Percentiles rank a stretch among this genome's conserved stretches.
Conservation (phyloP, 1,284 basidiomycete species). For the Leccinum subfulvum region DNA sequence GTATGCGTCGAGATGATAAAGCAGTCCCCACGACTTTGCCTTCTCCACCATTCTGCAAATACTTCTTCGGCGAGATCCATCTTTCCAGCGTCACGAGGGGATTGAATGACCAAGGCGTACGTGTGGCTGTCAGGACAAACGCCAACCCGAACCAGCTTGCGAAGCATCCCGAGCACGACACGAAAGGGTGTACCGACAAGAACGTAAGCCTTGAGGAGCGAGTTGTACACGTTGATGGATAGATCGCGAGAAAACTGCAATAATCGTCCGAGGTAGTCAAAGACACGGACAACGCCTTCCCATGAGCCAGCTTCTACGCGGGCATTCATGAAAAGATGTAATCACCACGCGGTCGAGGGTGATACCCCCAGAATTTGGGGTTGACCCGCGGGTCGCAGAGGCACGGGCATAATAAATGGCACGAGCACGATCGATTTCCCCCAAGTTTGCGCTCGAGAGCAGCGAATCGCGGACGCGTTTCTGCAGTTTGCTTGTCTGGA, state of each 20-base stretch:
- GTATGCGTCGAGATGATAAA: constrained; percentile 52
- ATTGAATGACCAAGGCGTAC: constrained; percentile 80
- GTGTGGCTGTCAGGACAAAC: constrained; percentile 63
- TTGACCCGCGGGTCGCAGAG: too few relatives aligned
- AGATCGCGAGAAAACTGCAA: constrained; percentile 39
- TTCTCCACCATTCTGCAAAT: constrained; percentile 65
- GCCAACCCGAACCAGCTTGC: constrained; percentile 48
- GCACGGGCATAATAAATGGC: too few relatives aligned
- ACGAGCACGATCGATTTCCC: too few relatives aligned
- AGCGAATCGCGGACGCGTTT: too few relatives aligned
- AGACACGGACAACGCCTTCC: constrained; percentile 69
- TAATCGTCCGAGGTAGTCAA: constrained; percentile 61
- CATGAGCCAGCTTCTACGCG: constrained; percentile 84
- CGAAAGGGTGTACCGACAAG: constrained; percentile 76
- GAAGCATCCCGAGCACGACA: constrained; percentile 67
- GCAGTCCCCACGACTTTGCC: constrained; percentile 35
- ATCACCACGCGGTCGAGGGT: constrained; percentile 65
- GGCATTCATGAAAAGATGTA: constrained; percentile 75
- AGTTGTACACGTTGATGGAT: constrained; percentile 68
- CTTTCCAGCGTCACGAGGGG: constrained; percentile 75
- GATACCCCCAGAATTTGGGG: constrained; percentile 39
- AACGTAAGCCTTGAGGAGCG: constrained; percentile 84
- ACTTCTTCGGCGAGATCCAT: constrained; percentile 70
- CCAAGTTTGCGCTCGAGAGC: too few relatives aligned
- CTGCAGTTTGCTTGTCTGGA: too few relatives aligned